phyloP scores from a whole-genome alignment of 352 stramenopile species.

The Globisporangium uncinulatum region DNA sequence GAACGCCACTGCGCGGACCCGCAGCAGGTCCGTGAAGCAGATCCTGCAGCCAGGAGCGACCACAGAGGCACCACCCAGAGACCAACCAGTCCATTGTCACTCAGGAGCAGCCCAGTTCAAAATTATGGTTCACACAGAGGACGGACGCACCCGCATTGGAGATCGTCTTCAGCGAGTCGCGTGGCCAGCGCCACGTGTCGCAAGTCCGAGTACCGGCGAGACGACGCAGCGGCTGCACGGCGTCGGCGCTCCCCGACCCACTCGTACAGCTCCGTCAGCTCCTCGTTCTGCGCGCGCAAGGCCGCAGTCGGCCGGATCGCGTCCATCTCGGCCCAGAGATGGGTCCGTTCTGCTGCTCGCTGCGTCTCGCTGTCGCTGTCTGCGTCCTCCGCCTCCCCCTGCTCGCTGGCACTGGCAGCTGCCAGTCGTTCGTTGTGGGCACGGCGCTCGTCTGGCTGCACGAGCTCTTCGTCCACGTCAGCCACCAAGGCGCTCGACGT shows the following conservation, averaged over 20 bases:
- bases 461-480: background rate
- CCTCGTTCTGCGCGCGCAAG: constrained; percentile 26
- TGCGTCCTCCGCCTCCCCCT: constrained; percentile 1
- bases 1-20: constrained; percentile 49
- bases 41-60: constrained; percentile 25
- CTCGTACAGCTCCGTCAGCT: constrained; percentile 36
- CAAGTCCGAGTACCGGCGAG: constrained; percentile 39
- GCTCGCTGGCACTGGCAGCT: constrained; percentile 1
- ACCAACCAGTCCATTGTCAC: background rate
- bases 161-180: constrained; percentile 49
- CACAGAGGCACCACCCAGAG: background rate
- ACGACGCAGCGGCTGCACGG: constrained; percentile 23
- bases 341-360: constrained; percentile 22
- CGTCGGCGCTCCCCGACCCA: constrained; percentile 40
- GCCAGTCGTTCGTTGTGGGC: background rate
- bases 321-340: constrained; percentile 36
- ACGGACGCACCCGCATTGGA: constrained; percentile 46
- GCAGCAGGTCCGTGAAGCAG: constrained; percentile 60
- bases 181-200: constrained; percentile 44
- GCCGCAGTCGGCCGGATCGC: constrained; percentile 1
- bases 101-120: too few species aligned
- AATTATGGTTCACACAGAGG: background rate
- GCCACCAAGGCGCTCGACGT: background rate
- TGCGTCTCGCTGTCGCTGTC: background rate
- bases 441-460: background rate